Evolutionary conservation across 2,329 filamentous ascomycete species (phyloP), one percentile per base, ranked within the genome.

Genomic region (Trichoderma koningii): DNA sequence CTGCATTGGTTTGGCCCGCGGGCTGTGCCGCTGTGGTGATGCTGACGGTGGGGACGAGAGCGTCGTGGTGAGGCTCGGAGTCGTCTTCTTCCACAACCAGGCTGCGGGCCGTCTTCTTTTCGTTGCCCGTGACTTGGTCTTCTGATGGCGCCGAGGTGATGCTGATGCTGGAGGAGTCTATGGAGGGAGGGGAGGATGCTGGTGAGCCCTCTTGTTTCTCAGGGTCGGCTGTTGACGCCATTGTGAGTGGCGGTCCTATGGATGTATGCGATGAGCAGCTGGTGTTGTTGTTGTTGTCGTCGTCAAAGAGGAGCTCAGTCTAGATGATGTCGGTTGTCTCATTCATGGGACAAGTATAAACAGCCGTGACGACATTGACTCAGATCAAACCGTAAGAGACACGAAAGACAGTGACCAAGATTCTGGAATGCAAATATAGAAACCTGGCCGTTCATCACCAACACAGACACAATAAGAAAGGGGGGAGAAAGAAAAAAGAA

Each of bases 11-110:
- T 10, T 50, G 38, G 14, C n/a, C 57, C 17, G 48, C n/a, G n/a
- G 28, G 14, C 6, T 44, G 55, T 19, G 41, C 23, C 21, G 56
- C 56, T 34, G 28, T 50, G 28, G 48, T 50, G 17, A 65, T 4
- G 34, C 55, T 65, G 19, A 61, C 44, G 9, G 63, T 65, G 26
- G 63, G 63, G 15, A 61, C 34, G 15, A 65, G 55, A 15, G 63
- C n/a, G 19, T 60, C 63, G 38, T 61, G 38, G 17, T 65, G 63
- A 53, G 26, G 55, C 14, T 62, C 60, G 7, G 26, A 0, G 9
- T 63, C 38, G 7, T 62, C 28, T 12, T 63, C 28, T 21, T 63
- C 60, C 7, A 26, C 28, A 9, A 55, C 42, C 14, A 41, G 60
- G 15, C 26, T 34, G 14, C 48, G 59, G 21, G 21, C 38, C 41